Base-by-base conservation (phyloP, 345 rosid species). In the Conringia planisiliqua region DNA sequence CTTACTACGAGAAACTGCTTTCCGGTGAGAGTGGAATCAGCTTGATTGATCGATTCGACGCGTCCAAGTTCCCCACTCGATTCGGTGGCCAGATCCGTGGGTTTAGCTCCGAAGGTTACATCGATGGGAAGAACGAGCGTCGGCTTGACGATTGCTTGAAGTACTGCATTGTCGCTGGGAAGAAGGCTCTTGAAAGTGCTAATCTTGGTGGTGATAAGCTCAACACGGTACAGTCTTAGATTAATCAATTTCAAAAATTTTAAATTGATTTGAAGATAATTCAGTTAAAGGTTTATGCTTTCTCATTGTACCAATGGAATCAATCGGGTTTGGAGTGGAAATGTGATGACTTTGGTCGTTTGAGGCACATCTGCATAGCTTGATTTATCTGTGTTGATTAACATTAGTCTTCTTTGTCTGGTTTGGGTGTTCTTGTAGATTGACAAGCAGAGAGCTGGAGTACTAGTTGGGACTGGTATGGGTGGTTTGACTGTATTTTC, bases 61-160 rank as follows among this genome's bases (percentile, higher is more conserved):
- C 97, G 2, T 92, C 96, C 27, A 92, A 92, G 86, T 92, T 92
- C 60, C 98, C 99, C 0, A 92, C 99, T 62, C 80, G 98, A 65
- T 96, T 96, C 83, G 99, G 85, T 4, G 99, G 98, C 18, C 99
- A 96, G 97, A 90, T 96, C 85, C 89, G 91, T 35, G 98, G 99
- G 66, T 92, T 96, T 83, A 73, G 32, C 65, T 80, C 96, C 0
- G 73, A 86, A 71, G 99, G 97, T 3, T 89, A 88, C 79, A 90
- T 96, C 70, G 98, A 92, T 71, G 97, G 97, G 29, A 96, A 96
- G 86, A 96, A 92, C 62, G 98, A 96, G 75, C 78, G 99, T 78
- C 66, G 99, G 52, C 94, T 92, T 51, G 99, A 96, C 67, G 96
- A 96, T 85, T 90, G 94, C 80, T 85, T 92, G 89, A 84, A 97